These are phyloP conservation scores for Rubroshorea leprosula DNA, from an alignment of 345 rosid genomes.

Conservation along the genomic window DNA sequence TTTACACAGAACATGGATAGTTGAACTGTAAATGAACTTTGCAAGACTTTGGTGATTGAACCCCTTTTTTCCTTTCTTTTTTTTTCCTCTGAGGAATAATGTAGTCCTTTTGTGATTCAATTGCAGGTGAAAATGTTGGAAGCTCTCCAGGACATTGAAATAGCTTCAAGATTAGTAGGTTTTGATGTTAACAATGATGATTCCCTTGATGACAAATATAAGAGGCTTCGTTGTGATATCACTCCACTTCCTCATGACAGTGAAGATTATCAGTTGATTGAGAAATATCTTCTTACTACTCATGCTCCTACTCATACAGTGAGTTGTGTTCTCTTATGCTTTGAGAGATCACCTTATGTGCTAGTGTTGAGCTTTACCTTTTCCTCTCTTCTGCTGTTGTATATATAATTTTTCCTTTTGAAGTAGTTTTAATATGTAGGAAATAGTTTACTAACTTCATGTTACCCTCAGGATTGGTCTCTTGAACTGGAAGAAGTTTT, in stretches of 20 bases:
- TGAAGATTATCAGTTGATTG: slow-evolving; percentile 63
- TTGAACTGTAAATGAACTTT: neutral
- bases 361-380: neutral
- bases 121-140: slow-evolving; percentile 94
- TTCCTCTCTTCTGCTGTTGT: neutral
- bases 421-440: neutral
- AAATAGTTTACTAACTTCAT: slow-evolving; percentile 3
- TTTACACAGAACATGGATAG: too few relatives aligned
- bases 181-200: slow-evolving; percentile 75
- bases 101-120: slow-evolving; percentile 14
- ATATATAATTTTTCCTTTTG: neutral
- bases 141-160: slow-evolving; percentile 93
- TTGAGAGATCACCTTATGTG: neutral
- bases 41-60: neutral
- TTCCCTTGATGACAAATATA: slow-evolving; percentile 78
- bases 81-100: neutral
- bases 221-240: slow-evolving; percentile 61
- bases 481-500: slow-evolving; percentile 92
- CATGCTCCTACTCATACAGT: slow-evolving; percentile 96
- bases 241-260: slow-evolving; percentile 79
- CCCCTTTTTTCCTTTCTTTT: neutral
- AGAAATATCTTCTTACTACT: slow-evolving; percentile 73
- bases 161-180: slow-evolving; percentile 95
- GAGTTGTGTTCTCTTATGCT: slow-evolving; percentile 18
- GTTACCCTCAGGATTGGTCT: slow-evolving; percentile 62